Conservation (phyloP, 148 eudicot genomes). For the Camellia granthamiana region DNA sequence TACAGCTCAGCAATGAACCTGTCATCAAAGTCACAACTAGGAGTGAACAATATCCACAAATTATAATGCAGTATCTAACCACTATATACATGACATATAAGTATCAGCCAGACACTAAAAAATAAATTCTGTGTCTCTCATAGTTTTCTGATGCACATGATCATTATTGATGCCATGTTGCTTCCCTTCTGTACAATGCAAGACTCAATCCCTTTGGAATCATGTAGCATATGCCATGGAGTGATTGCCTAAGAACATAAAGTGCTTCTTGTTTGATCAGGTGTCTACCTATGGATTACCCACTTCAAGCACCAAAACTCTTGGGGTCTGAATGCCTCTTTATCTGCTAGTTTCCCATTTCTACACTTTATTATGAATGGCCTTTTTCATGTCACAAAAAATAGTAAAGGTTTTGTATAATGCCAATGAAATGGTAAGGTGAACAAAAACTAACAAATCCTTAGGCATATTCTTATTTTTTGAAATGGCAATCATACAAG, state of each 20-base stretch:
- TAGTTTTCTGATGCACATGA: not conserved
- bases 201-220: not conserved
- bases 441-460: not conserved
- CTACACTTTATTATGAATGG: not conserved
- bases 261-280: not conserved
- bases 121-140: not conserved
- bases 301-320: not conserved
- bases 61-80: not conserved
- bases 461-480: not conserved
- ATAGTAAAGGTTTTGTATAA: not conserved
- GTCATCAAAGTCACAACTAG: not conserved
- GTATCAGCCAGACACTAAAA: not conserved
- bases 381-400: not conserved
- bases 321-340: not conserved
- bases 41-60: not conserved
- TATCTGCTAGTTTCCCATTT: constrained; percentile 4
- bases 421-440: not conserved
- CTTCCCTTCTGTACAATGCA: not conserved
- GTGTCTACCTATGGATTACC: not conserved
- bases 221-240: not conserved
- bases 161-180: not conserved
- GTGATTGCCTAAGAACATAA: not conserved
- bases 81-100: not conserved
- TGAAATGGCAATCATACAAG: not conserved
- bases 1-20: not conserved